These are phyloP conservation scores for Gonapodya sp. DNA, from an alignment of 192 early-diverging fungal species.

Conservation along the genomic window DNA sequence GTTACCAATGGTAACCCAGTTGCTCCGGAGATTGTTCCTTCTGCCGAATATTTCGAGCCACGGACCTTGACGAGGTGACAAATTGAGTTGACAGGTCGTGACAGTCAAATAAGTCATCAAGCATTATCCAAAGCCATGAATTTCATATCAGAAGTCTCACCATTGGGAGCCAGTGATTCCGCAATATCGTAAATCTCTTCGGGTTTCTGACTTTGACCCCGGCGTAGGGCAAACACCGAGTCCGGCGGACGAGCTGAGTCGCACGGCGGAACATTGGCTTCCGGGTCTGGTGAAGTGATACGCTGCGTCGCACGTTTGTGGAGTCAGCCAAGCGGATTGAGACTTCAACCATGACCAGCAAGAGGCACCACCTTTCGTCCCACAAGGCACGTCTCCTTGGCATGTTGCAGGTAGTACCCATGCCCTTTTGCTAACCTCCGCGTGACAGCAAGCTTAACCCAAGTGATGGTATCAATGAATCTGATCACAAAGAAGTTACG, in stretches of 20 bases:
- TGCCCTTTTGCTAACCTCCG: conserved; percentile 95
- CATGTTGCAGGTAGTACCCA: conserved; percentile 94
- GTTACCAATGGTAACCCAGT: conserved; percentile 95
- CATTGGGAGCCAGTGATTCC: conserved; percentile 84
- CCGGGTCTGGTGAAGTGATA: background rate
- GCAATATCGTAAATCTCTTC: conserved; percentile 93
- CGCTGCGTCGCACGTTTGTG: background rate
- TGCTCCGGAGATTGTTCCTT: conserved; percentile 90
- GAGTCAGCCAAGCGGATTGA: background rate
- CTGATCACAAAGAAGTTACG: conserved; percentile 19
- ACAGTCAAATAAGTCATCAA: conserved; percentile 16
- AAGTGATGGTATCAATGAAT: conserved; percentile 90
- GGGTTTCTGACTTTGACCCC: conserved; percentile 94
- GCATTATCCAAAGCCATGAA: background rate
- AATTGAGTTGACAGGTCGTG: conserved; percentile 81
- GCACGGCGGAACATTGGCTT: conserved; percentile 59
- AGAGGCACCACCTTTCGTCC: conserved; percentile 63
- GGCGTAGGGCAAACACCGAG: conserved; percentile 84
- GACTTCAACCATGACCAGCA: background rate
- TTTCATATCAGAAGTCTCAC: conserved; percentile 25
- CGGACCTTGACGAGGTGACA: background rate
- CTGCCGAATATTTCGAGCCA: conserved; percentile 37
- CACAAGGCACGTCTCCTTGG: conserved; percentile 93
- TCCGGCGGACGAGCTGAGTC: conserved; percentile 67
- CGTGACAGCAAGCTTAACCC: conserved; percentile 96